phyloP scores from a whole-genome alignment of 2,329 filamentous ascomycete genomes.

The Blastomyces percursus region DNA sequence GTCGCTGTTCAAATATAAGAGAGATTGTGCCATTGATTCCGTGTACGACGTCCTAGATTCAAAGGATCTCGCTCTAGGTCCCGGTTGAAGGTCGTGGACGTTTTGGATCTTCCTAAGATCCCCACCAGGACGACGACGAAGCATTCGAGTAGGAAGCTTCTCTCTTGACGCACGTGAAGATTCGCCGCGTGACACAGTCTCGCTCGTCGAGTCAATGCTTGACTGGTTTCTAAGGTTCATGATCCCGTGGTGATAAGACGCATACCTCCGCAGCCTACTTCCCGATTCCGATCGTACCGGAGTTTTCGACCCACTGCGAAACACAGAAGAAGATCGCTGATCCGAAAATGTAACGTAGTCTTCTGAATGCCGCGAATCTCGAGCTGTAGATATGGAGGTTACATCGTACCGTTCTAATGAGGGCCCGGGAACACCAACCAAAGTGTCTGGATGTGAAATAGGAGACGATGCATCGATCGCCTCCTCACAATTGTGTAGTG shows the following conservation, averaged over 20 bases:
- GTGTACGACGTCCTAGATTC: conserved; percentile 29
- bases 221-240: conserved; percentile 22
- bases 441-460: not conserved
- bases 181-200: conserved; percentile 7
- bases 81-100: conserved; percentile 49
- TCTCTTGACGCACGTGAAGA: conserved; percentile 14
- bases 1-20: conserved; percentile 18
- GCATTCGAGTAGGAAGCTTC: conserved; percentile 38
- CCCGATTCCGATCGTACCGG: conserved; percentile 25
- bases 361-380: not conserved
- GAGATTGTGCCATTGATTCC: conserved; percentile 23
- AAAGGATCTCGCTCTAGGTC: conserved; percentile 26
- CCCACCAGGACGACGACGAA: conserved; percentile 63
- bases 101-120: conserved; percentile 59
- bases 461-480: conserved; percentile 1
- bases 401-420: conserved; percentile 1
- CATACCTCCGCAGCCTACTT: conserved; percentile 34
- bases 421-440: not conserved
- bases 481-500: not conserved
- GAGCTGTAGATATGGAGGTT: not conserved
- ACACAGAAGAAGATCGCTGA: conserved; percentile 15
- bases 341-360: not conserved
- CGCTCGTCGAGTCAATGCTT: conserved; percentile 16
- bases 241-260: conserved; percentile 36
- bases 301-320: conserved; percentile 17